Evolutionary conservation across 2,329 filamentous ascomycete genomes (phyloP).

Genomic region (Penicillium sclerotigenum): DNA sequence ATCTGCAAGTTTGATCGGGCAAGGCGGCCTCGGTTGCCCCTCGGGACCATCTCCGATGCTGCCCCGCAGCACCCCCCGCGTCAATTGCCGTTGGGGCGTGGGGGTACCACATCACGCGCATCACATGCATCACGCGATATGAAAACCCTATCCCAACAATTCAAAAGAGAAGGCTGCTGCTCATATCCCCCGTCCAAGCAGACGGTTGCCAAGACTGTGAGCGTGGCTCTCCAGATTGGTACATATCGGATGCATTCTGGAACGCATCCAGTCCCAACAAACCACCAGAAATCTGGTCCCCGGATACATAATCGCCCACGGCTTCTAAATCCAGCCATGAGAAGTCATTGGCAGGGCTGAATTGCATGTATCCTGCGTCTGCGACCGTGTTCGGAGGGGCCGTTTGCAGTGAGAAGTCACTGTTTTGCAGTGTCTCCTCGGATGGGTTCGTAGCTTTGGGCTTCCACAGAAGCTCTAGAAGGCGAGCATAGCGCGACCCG

Average conservation of each 20-base stretch:
- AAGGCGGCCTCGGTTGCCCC: constrained; percentile 18
- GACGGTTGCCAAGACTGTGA: constrained; percentile 38
- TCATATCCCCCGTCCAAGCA: constrained; percentile 43
- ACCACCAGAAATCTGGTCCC: constrained; percentile 40
- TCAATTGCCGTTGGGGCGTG: constrained; percentile 15
- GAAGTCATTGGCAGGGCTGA: constrained; percentile 54
- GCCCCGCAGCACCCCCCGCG: constrained; percentile 23
- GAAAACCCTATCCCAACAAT: background rate
- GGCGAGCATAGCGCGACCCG: constrained; percentile 59
- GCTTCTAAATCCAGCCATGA: constrained; percentile 62
- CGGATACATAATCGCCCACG: constrained; percentile 56
- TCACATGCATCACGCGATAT: background rate
- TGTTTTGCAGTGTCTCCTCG: constrained; percentile 29
- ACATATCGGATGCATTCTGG: constrained; percentile 31
- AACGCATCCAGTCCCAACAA: constrained; percentile 38
- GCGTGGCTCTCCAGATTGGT: constrained; percentile 31
- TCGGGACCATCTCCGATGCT: constrained; percentile 26
- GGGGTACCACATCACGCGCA: background rate
- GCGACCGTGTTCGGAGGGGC: constrained; percentile 33
- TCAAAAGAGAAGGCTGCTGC: constrained; percentile 36
- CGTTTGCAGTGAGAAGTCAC: constrained; percentile 32
- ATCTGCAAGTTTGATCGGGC: background rate
- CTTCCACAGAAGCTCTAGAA: constrained; percentile 60
- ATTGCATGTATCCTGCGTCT: constrained; percentile 39
- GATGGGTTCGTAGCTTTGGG: constrained; percentile 33